Evolutionary conservation across 768 basidiomycete species (phyloP).

Genomic region (Sistotremastrum niveocremeum): DNA sequence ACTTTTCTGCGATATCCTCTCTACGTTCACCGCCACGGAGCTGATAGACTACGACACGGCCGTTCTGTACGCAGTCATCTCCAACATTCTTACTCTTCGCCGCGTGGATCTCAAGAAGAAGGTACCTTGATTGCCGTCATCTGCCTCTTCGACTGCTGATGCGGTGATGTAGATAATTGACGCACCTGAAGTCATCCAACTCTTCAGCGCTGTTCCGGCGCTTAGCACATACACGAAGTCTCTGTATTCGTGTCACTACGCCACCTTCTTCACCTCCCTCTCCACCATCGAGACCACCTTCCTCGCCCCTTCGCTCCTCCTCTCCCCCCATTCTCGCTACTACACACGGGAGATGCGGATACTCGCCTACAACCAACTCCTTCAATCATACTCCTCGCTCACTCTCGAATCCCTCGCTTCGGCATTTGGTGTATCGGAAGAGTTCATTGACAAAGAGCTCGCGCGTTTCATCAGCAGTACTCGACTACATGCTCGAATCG

Average conservation of each 20-base stretch:
- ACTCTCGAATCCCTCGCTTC: conserved; percentile 75
- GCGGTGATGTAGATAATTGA: conserved; percentile 46
- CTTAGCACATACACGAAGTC: conserved; percentile 76
- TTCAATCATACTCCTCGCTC: conserved; percentile 84
- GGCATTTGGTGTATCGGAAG: conserved; percentile 82
- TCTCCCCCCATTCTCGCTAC: conserved; percentile 75
- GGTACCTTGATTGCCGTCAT: conserved; percentile 25
- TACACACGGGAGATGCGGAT: conserved; percentile 96
- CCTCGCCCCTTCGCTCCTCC: conserved; percentile 76
- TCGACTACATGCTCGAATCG: conserved; percentile 77
- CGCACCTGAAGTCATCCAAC: conserved; percentile 79
- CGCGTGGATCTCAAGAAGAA: conserved; percentile 87
- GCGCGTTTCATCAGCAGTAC: conserved; percentile 84
- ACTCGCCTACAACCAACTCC: conserved; percentile 77
- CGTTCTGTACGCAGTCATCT: conserved; percentile 71
- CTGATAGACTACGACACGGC: conserved; percentile 82
- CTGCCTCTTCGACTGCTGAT: not conserved
- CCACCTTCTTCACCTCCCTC: conserved; percentile 85
- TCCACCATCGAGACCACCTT: conserved; percentile 81
- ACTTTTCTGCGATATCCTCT: conserved; percentile 79
- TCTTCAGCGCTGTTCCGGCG: conserved; percentile 68
- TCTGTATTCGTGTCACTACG: conserved; percentile 87
- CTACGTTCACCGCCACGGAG: conserved; percentile 90
- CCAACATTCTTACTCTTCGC: conserved; percentile 61
- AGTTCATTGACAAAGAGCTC: conserved; percentile 87